Base-by-base conservation (phyloP, 1,284 basidiomycete genomes). In the Phellinidium pouzarii region DNA sequence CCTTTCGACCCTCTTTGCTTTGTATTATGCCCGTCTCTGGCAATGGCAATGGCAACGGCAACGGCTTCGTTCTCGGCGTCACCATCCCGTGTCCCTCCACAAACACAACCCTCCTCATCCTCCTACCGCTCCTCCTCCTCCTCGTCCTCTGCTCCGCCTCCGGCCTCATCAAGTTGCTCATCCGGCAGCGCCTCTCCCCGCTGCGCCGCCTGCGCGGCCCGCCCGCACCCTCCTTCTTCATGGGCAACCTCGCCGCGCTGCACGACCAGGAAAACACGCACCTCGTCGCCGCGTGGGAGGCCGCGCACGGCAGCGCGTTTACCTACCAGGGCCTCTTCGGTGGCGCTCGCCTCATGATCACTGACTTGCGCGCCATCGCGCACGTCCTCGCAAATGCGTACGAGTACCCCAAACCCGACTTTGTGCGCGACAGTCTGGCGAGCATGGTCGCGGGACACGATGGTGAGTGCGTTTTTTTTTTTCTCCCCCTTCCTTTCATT, bases 381-480 rank as follows among this genome's bases (percentile, higher is more conserved):
- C 74, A 84, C 57, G 78, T 88, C 48, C 74, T 87, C 47, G 68
- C 71, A 11, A 73, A 76, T 53, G 73, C 78, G 3, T 80, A 86
- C 60, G 71, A 76, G 36, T 87, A 80, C 62, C 82, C 80, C 19
- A 87, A 87, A 61, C 82, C 84, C 1, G 73, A 78, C 43, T 79
- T 81, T 54, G 72, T 85, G 8, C 69, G 79, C 22, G 74, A 79
- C 36, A 71, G 71, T 47, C 68, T 89, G 26, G 77, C 76, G 0
- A 69, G 68, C 34, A 80, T 81, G 77, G 73, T 70, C 29, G 73
- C 70, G 0, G 75, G 77, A 2, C 62, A 68, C 27, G 70, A 76
- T 47, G 31, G 40, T 57, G 40, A 60, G 65, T 37, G 8, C 27
- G 9, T 14, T 40, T 40, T 14, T 11, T 17, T 7, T 26, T 36